Percentiles rank a stretch among this genome's conserved stretches.
Evolutionary conservation across 139 green algal species (phyloP).

Genomic region (Chlorella ohadii): DNA sequence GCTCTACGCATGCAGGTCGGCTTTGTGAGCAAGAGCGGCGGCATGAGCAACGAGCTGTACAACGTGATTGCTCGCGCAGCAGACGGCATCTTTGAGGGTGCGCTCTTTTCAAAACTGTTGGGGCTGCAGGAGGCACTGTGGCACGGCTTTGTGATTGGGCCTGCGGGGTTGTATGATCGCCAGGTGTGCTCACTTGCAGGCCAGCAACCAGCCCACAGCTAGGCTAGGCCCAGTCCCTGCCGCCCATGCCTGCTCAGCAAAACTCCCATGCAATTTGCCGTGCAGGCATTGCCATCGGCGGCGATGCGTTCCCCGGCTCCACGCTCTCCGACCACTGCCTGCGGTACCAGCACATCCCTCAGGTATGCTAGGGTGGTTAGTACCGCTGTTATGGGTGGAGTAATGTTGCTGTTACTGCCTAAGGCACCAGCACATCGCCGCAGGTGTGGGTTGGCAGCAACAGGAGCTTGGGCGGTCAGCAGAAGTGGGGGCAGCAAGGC

Average conservation of each 20-base stretch:
- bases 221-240: too few species aligned
- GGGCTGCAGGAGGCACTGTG: too few species aligned
- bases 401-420: too few species aligned
- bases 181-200: too few species aligned
- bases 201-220: too few species aligned
- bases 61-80: constrained; percentile 91
- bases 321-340: constrained; percentile 94
- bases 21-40: constrained; percentile 93
- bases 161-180: too few species aligned
- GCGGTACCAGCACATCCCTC: constrained; percentile 89
- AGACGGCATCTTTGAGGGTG: constrained; percentile 94
- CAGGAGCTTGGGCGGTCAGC: too few species aligned
- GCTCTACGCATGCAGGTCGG: constrained; percentile 59
- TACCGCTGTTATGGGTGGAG: too few species aligned
- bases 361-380: too few species aligned
- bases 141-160: too few species aligned
- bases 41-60: constrained; percentile 98
- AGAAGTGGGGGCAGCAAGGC: too few species aligned
- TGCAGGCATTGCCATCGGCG: constrained; percentile 93
- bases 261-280: not conserved
- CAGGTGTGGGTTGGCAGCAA: too few species aligned
- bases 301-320: constrained; percentile 91
- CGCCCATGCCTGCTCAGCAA: not conserved
- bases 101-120: not conserved
- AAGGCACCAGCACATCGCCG: constrained; percentile 90